Evolutionary conservation across 148 eudicot species (phyloP).

Genomic region (Silene latifolia): DNA sequence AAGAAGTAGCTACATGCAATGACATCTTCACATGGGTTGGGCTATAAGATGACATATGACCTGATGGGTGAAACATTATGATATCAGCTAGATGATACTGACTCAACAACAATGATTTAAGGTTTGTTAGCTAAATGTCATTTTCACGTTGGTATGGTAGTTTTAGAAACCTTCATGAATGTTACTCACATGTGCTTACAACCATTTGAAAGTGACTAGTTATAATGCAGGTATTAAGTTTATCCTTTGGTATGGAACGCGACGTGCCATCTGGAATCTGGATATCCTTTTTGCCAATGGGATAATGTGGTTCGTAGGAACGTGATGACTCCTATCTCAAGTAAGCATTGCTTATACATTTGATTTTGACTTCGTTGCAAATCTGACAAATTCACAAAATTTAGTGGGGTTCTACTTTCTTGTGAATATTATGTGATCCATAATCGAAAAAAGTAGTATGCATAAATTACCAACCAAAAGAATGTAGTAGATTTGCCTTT

Average conservation of each 20-base stretch:
- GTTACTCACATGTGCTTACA: slow-evolving; percentile 16
- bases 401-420: neutral
- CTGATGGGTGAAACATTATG: slow-evolving; percentile 22
- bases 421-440: neutral
- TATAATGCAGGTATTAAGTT: neutral
- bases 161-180: slow-evolving; percentile 12
- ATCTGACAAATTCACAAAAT: neutral
- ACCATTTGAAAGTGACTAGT: slow-evolving; percentile 2
- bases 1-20: slow-evolving; percentile 16
- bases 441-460: neutral
- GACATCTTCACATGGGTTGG: slow-evolving; percentile 23
- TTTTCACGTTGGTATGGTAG: slow-evolving; percentile 19
- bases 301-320: neutral
- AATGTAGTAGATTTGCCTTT: neutral
- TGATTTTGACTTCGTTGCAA: neutral
- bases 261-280: neutral
- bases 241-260: neutral
- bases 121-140: slow-evolving; percentile 18
- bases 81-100: slow-evolving; percentile 23
- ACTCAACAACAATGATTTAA: slow-evolving; percentile 14
- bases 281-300: neutral
- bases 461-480: neutral
- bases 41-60: slow-evolving; percentile 17
- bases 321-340: slow-evolving; percentile 4
- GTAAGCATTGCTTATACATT: slow-evolving; percentile 6